These are phyloP conservation scores for Calonectria montana DNA, from an alignment of 2,329 filamentous ascomycete species.

Conservation along the genomic window DNA sequence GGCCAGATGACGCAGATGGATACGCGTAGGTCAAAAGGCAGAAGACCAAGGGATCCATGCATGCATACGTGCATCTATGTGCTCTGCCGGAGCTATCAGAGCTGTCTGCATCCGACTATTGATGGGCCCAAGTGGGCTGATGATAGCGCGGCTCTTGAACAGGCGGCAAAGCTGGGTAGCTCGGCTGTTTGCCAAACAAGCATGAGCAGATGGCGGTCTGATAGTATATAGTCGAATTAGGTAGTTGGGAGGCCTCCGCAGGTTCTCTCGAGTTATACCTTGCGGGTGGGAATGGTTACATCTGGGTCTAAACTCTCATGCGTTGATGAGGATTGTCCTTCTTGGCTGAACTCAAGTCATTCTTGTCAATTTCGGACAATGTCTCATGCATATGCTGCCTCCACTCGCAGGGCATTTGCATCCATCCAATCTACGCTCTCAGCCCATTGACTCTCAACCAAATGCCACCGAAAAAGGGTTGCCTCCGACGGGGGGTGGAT, in stretches of 20 bases:
- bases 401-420: background rate
- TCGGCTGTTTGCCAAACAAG: background rate
- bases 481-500: background rate
- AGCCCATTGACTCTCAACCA: background rate
- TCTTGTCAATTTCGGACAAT: background rate
- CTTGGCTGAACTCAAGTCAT: background rate
- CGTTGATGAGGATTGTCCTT: background rate
- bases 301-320: background rate
- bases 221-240: background rate
- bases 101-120: background rate
- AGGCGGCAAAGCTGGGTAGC: background rate
- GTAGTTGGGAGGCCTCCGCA: background rate
- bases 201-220: background rate
- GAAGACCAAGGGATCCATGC: background rate
- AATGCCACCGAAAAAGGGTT: background rate
- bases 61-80: background rate
- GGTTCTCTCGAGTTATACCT: background rate
- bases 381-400: background rate
- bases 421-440: background rate
- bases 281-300: background rate
- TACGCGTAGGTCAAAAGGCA: background rate
- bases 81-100: background rate
- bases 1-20: background rate
- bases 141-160: background rate
- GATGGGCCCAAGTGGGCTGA: background rate